Evolutionary conservation across 345 rosid species (phyloP), one percentile per base, ranked within the genome.

Genomic region (Arabidopsis arenosa): DNA sequence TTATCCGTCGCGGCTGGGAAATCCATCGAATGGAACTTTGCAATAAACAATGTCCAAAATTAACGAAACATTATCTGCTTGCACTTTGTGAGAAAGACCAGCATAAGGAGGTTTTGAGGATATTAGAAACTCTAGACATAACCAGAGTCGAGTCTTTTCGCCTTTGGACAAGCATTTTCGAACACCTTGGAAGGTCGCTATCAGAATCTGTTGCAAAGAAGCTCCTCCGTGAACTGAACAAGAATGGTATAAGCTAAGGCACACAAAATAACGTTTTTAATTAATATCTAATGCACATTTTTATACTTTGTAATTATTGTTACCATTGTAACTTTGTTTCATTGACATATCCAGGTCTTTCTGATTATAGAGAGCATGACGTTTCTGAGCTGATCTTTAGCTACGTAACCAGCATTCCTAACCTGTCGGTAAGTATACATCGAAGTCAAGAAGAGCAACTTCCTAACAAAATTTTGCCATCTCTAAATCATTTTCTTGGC

Each of bases 31-130:
- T 23, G 26, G 26, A 23, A 23, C 26, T 23, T 23, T 23, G 26
- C 26, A 23, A 23, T 23, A 23, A 23, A 23, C 26, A 23, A 23
- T 23, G 26, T 23, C 26, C 26, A 23, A 23, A 23, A 23, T 23
- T 23, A 23, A 23, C 26, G 26, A 23, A 23, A 23, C 26, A 23
- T 23, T 89, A 87, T 74, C 54, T 89, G 65, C 53, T 81, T 44
- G 91, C 95, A 30, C 85, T 91, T 48, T 82, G 88, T 43, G 87
- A 84, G 64, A 75, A 85, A 67, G 86, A 73, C 58, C 70, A 69
- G 62, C 80, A 82, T 78, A 33, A 70, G 70, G 84, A 88, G 51
- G 45, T 84, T 43, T 75, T 86, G 74, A 84, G 72, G 58, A 69
- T 91, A 54, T 79, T 87, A 78, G 86, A 89, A 43, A 49, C 48